These are phyloP conservation scores for Mangifera indica DNA, from an alignment of 345 rosid genomes.

Conservation along the genomic window DNA sequence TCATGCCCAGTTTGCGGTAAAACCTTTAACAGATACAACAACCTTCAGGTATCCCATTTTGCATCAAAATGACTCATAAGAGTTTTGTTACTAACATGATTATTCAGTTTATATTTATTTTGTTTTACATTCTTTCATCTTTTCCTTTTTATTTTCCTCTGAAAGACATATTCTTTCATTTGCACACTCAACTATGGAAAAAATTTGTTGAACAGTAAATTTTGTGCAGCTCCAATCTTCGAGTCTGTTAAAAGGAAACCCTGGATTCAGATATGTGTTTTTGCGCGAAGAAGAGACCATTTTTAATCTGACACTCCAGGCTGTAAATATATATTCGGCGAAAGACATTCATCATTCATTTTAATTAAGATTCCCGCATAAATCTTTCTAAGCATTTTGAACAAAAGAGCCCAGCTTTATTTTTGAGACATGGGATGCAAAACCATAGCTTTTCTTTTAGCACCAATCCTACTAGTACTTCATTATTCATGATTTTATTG, in stretches of 20 bases:
- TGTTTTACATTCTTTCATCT: not conserved
- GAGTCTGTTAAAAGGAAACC: conserved; percentile 12
- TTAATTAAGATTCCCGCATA: not conserved
- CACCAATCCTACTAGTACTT: not conserved
- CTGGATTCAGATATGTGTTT: conserved; percentile 11
- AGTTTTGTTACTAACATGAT: too few relatives aligned
- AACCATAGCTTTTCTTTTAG: not conserved
- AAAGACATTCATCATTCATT: not conserved
- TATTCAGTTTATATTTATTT: too few relatives aligned
- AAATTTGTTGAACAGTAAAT: not conserved
- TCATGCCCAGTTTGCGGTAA: conserved; percentile 55
- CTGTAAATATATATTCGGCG: not conserved
- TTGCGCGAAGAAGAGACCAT: conserved; percentile 6
- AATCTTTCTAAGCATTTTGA: not conserved
- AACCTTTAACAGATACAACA: conserved; percentile 62
- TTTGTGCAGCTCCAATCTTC: not conserved
- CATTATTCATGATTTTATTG: too few relatives aligned
- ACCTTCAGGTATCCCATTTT: conserved; percentile 48
- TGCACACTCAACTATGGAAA: not conserved
- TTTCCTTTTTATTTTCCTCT: not conserved
- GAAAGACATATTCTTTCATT: not conserved
- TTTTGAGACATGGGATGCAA: not conserved
- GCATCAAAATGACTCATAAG: not conserved
- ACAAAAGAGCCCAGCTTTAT: not conserved
- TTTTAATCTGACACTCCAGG: conserved; percentile 1